Conservation (phyloP, 306 rosid species). For the Cucurbita moschata region DNA sequence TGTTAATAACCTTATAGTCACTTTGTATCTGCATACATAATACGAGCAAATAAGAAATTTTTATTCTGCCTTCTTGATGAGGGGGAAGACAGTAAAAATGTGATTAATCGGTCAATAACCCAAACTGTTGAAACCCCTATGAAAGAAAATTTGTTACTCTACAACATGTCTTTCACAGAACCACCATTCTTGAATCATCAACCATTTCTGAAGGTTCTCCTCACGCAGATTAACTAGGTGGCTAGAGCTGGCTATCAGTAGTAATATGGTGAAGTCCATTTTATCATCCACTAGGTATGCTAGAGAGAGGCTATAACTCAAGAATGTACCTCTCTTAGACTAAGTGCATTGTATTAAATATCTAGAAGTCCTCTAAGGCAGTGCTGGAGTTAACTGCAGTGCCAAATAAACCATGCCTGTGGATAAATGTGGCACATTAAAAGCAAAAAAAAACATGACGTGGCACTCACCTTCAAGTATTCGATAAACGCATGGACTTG, state of each 20-base stretch:
- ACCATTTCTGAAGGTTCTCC: neutral
- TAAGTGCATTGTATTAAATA: neutral
- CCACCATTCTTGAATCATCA: neutral
- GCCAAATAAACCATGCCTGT: neutral
- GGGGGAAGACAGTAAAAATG: neutral
- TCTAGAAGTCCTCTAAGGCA: neutral
- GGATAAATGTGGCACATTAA: neutral
- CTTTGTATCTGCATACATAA: conserved; percentile 51
- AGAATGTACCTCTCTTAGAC: neutral
- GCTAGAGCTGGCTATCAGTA: neutral
- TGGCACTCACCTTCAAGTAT: conserved; percentile 62
- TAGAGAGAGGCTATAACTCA: neutral
- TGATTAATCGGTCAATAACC: neutral
- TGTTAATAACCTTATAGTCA: conserved; percentile 92
- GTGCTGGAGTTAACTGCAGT: neutral
- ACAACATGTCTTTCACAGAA: neutral
- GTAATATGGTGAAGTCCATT: neutral
- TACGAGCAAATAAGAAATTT: conserved; percentile 9
- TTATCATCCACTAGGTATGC: neutral
- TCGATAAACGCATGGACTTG: conserved; percentile 72
- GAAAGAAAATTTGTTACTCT: neutral
- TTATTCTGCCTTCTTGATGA: neutral
- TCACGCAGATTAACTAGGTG: neutral
- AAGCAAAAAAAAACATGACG: conserved; percentile 3
- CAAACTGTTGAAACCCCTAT: neutral